Base-by-base conservation (phyloP, 176 grass and related monocot species). In the Triticum dicoccoides region DNA sequence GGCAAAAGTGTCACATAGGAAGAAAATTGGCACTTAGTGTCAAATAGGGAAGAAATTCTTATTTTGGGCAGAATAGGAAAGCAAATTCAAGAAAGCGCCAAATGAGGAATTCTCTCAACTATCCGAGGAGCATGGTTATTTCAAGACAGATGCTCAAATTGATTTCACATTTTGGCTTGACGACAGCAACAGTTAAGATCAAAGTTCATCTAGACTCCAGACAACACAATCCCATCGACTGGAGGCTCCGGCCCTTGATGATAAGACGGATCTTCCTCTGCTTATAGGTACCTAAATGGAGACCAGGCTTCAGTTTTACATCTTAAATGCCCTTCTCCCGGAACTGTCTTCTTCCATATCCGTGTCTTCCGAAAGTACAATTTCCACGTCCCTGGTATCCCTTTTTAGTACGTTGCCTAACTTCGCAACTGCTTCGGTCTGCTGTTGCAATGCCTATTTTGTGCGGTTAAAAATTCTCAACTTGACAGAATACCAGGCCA, bases 381-480 rank as follows among this genome's bases (percentile, higher is more conserved):
- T 99, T 84, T 94, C 94, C 73, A 93, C 45, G 54, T 99, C 97
- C 39, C 94, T 90, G 30, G 91, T 88, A 83, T 99, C 94, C 81
- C 92, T 96, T 89, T 99, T 99, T 64, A 99, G 66, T 54, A 99
- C 97, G 89, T 88, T 92, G 17, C 94, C 94, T 80, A 99, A 86
- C 80, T 89, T 96, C 5, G 89, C 92, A 93, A 99, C 89, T n/a
- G 94, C 97, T 79, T 94, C 92, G 0, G 92, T 99, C 87, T 99
- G 93, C 81, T 94, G 92, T 62, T 94, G 92, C 15, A 99, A 90
- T 76, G 89, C 83, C 96, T 98, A 69, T 79, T 21, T 80, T 65
- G 45, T n/a, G 79, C 27, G 68, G 61, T 75, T 61, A 35, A 5
- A 77, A 11, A 27, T 80, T 78, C 37, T 76, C 2, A 67, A 47